Evolutionary conservation across 208 protist genomes (phyloP), one percentile per base, ranked within the genome.

Genomic region (Leishmania arabica): DNA sequence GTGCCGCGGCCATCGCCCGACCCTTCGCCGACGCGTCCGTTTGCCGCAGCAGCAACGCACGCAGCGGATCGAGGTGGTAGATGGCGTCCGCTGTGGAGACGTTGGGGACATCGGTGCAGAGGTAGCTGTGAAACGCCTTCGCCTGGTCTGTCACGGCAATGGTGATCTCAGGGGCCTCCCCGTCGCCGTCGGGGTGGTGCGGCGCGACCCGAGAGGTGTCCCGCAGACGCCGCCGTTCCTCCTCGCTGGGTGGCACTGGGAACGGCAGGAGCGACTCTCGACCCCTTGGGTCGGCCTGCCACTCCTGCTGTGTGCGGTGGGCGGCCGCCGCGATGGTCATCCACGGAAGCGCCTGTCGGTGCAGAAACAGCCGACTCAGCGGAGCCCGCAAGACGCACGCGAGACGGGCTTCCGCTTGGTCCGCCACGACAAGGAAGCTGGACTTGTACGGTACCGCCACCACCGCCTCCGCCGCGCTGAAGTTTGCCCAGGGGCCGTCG

Each of bases 281-380:
- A 17, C 60, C 60, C 9, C n/a, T 19, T 34, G 60, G 60, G 60
- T 65, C 60, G 27, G 53, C 73, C 7, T 2, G 15, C 73, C 73
- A 64, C 40, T 58, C 73, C 56, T 60, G 0, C 37, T 13, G 7
- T n/a, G 75, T 78, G 56, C 75, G 75, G 21, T 47, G 58, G 1
- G 53, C 34, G 0, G 56, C 75, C 6, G 56, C 58, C 17, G 21
- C 31, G 75, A 78, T 78, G 45, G 56, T 13, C n/a, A 69, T 37
- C 79, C 79, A 82, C 60, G 79, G 79, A 72, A 82, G 31, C 24
- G 72, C 72, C 37, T 71, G n/a, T 4, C 79, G 78, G 27, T 49
- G 42, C 17, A 76, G 31, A 27, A 58, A 49, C 21, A n/a, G 6
- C 15, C 54, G 54, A 60, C 31, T 3, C 34, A 83, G 73, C 53